Evolutionary conservation across 148 eudicot genomes (phyloP).

Genomic region (Nyssa sinensis): DNA sequence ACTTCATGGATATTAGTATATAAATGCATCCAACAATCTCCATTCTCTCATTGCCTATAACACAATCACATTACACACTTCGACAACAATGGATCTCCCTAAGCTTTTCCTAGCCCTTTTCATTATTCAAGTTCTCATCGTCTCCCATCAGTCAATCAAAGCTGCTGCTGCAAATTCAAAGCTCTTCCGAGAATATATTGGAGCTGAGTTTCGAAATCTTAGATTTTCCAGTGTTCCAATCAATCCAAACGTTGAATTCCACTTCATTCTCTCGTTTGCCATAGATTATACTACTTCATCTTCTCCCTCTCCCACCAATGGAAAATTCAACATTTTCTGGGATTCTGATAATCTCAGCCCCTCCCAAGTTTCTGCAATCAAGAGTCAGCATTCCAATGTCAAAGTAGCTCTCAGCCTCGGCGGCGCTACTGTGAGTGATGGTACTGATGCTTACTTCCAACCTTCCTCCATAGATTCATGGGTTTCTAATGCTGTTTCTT

Average conservation of each 20-base stretch:
- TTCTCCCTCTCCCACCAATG: conserved; percentile 8
- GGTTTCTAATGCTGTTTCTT: not conserved
- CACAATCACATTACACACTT: too few species aligned
- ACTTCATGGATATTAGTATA: too few species aligned
- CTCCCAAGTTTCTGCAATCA: not conserved
- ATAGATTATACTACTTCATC: not conserved
- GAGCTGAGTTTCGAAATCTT: not conserved
- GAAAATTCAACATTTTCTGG: conserved; percentile 11
- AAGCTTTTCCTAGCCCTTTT: too few species aligned
- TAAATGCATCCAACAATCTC: too few species aligned
- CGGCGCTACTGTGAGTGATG: not conserved
- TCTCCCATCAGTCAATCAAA: too few species aligned
- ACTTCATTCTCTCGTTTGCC: too few species aligned
- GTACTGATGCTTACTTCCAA: not conserved
- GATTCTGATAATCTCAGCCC: conserved; percentile 3
- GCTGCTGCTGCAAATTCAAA: not conserved
- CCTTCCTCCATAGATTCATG: not conserved
- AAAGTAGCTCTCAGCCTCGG: not conserved
- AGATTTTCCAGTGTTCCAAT: not conserved
- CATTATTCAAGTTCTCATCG: not conserved
- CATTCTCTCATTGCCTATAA: too few species aligned
- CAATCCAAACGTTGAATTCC: not conserved
- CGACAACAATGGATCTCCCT: too few species aligned
- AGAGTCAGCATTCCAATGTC: not conserved
- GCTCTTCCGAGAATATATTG: conserved; percentile 8